Evolutionary conservation across 306 rosid species (phyloP).

Genomic region (Leucaena leucocephala): DNA sequence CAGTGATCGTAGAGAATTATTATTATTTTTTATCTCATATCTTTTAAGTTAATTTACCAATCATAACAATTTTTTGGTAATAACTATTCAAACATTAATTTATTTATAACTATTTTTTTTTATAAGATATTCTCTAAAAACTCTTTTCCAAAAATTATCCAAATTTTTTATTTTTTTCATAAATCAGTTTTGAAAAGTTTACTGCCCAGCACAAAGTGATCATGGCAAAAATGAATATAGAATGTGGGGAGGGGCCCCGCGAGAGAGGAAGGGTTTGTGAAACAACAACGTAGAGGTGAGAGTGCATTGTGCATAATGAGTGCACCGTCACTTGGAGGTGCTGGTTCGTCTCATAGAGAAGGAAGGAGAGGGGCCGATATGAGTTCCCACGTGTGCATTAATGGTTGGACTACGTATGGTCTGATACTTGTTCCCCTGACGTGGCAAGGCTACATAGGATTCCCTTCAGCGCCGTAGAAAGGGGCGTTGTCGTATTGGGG

Average conservation of each 20-base stretch:
- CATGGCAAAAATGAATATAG: background rate
- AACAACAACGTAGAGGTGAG: slow-evolving; percentile 34
- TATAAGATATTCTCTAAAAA: no score
- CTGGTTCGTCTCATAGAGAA: background rate
- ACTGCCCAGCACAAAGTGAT: background rate
- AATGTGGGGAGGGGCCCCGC: background rate
- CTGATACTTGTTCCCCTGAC: slow-evolving; percentile 21
- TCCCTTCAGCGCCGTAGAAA: slow-evolving; percentile 21
- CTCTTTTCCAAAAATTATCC: no score
- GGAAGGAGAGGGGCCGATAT: background rate
- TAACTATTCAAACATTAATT: no score
- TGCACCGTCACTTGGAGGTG: background rate
- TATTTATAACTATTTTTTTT: no score
- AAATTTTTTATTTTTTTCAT: no score
- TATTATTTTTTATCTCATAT: no score
- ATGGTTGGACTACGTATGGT: slow-evolving; percentile 12
- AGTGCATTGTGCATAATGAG: background rate
- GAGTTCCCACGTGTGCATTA: slow-evolving; percentile 43
- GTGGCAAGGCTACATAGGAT: slow-evolving; percentile 45
- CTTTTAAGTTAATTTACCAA: no score
- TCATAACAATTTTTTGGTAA: no score
- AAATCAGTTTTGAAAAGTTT: no score
- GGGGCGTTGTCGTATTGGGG: slow-evolving; percentile 24
- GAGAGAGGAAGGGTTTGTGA: background rate
- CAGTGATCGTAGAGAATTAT: no score